Percentiles rank a stretch among this genome's conserved stretches.
Evolutionary conservation across 164 flowering plant species (phyloP).

Genomic region (Magnolia changhungtana): DNA sequence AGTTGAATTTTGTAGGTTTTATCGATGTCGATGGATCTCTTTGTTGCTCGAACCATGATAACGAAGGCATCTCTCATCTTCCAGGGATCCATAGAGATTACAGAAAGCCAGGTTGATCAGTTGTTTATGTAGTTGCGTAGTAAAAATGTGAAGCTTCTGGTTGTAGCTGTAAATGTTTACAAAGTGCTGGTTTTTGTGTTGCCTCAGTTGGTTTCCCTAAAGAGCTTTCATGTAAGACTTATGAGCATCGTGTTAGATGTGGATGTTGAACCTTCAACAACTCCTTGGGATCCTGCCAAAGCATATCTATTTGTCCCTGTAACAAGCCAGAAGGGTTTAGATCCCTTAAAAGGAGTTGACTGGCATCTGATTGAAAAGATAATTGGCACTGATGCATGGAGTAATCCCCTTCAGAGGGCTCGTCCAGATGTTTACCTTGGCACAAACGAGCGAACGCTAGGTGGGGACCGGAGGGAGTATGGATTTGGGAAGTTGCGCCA

Average conservation of each 20-base stretch:
- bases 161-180: not conserved
- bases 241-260: conserved; percentile 99
- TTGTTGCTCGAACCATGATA: conserved; percentile 90
- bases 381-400: conserved; percentile 68
- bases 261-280: conserved; percentile 95
- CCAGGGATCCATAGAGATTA: conserved; percentile 59
- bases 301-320: conserved; percentile 90
- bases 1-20: conserved; percentile 53
- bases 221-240: conserved; percentile 93
- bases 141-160: not conserved
- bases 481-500: conserved; percentile 94
- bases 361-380: conserved; percentile 71
- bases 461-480: conserved; percentile 96
- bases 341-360: conserved; percentile 61
- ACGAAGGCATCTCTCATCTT: conserved; percentile 80
- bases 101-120: conserved; percentile 63
- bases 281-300: conserved; percentile 99
- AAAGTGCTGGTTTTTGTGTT: conserved; percentile 7
- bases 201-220: conserved; percentile 75
- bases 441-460: conserved; percentile 89
- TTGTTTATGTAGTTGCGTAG: not conserved
- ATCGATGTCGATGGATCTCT: conserved; percentile 99
- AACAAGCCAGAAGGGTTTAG: conserved; percentile 41
- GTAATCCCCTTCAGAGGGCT: conserved; percentile 92
- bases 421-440: conserved; percentile 98